Conservation (phyloP, 1,284 basidiomycete species). For the Ustilago loliicola region DNA sequence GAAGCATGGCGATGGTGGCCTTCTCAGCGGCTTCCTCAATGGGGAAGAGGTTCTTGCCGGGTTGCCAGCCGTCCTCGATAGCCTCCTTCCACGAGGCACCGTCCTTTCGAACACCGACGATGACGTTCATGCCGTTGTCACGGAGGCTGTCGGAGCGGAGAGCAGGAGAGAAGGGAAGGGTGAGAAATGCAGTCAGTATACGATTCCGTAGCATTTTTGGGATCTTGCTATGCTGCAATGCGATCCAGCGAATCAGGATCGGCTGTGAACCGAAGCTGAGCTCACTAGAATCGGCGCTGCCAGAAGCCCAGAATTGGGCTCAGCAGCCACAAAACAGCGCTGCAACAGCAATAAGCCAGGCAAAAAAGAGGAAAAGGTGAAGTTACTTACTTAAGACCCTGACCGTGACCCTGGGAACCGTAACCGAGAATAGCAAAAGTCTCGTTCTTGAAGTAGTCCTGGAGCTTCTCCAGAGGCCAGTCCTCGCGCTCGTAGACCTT, state of each 20-base stretch:
- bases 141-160: conserved; percentile 75
- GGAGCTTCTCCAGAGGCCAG: conserved; percentile 97
- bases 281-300: neutral
- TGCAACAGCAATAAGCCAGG: neutral
- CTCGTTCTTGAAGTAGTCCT: conserved; percentile 97
- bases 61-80: conserved; percentile 96
- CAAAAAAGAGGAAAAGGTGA: neutral
- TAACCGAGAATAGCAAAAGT: conserved; percentile 94
- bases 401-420: conserved; percentile 95
- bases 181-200: conserved; percentile 12
- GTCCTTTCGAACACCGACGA: conserved; percentile 96
- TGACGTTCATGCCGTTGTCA: conserved; percentile 98
- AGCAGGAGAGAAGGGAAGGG: neutral
- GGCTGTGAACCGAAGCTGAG: no score
- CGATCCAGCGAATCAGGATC: neutral
- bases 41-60: conserved; percentile 96
- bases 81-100: conserved; percentile 98
- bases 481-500: conserved; percentile 96
- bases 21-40: conserved; percentile 96
- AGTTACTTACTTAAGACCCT: conserved; percentile 85
- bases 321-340: neutral
- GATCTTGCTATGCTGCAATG: neutral
- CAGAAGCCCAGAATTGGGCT: neutral
- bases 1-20: conserved; percentile 99
- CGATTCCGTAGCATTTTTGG: neutral